Base-by-base conservation (phyloP, 1,284 basidiomycete genomes). In the Puccinia hordei region DNA sequence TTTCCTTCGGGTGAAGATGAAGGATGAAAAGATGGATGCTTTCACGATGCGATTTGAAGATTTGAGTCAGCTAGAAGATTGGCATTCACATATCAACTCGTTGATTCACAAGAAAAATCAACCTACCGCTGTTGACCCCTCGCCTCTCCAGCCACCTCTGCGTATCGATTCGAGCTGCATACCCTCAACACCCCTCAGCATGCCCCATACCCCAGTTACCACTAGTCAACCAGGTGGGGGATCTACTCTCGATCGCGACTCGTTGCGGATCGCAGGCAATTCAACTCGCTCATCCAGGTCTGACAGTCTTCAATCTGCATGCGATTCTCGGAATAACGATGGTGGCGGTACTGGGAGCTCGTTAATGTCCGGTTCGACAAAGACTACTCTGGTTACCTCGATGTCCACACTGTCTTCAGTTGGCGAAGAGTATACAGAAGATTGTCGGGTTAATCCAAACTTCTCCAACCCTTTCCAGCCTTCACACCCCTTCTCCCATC, bases 11-110 rank as follows among this genome's bases (percentile, higher is more conserved):
- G 95, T 98, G 84, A 91, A 93, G 83, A 95, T 98, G 92, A 93
- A 95, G 86, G 94, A 98, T 84, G 94, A 96, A 84, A 89, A 89
- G 51, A 88, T 97, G 76, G 95, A 97, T 82, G 92, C 92, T 63
- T 98, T 99, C 86, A 94, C 97, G 84, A 89, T 99, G 74, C 91
- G 93, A 83, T 99, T 98, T 89, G 92, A 91, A 83, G 93, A 98
- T 81, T 89, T 91, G n/a, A 88, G 90, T n/a, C 92, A 91, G 3
- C 88, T 95, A 81, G 93, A 96, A 84, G 89, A 91, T 0, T 98
- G 96, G 96, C 91, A 89, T 84, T 88, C 88, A 57, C 92, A 91
- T 81, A 91, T 98, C 82, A 90, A 92, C 83, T 87, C 88, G 1
- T 90, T 95, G 27, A 90, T 95, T 24, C 46, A 55, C 30, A 68